These are phyloP conservation scores for Fragilariopsis cylindrus DNA, from an alignment of 108 stramenopile species.

Conservation along the genomic window DNA sequence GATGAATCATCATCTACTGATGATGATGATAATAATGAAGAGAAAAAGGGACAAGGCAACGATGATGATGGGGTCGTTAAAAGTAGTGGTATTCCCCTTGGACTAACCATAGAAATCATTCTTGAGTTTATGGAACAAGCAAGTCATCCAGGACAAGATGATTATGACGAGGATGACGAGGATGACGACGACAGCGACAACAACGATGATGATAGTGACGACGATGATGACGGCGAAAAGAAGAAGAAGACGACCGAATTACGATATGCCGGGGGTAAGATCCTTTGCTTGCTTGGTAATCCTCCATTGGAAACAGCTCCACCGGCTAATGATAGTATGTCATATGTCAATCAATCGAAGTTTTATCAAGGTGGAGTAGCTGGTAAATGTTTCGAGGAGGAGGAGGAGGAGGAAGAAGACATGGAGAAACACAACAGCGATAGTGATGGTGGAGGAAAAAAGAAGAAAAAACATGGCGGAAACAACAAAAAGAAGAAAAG, in stretches of 20 bases:
- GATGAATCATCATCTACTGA: neutral
- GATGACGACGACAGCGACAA: slow-evolving; percentile 8
- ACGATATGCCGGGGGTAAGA: slow-evolving; percentile 52
- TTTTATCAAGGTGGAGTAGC: slow-evolving; percentile 30
- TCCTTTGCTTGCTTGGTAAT: slow-evolving; percentile 44
- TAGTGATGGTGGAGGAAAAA: neutral
- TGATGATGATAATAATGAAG: neutral
- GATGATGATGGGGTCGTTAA: neutral
- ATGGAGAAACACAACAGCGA: neutral
- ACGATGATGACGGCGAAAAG: slow-evolving; percentile 5
- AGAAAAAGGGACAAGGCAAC: neutral
- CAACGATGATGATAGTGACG: slow-evolving; percentile 8
- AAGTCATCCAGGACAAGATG: slow-evolving; percentile 24
- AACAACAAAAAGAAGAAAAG: neutral
- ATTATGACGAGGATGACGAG: slow-evolving; percentile 10
- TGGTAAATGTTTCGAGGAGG: slow-evolving; percentile 18
- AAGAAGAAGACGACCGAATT: slow-evolving; percentile 3
- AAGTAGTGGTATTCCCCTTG: slow-evolving; percentile 1
- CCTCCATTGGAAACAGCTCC: slow-evolving; percentile 36
- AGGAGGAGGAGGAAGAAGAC: neutral
- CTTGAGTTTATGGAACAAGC: slow-evolving; percentile 42
- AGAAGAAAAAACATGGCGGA: neutral
- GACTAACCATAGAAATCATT: slow-evolving; percentile 28
- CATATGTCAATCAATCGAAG: slow-evolving; percentile 9
- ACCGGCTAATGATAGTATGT: neutral